Conservation (phyloP, 352 stramenopile genomes). For the Phytophthora sp. region DNA sequence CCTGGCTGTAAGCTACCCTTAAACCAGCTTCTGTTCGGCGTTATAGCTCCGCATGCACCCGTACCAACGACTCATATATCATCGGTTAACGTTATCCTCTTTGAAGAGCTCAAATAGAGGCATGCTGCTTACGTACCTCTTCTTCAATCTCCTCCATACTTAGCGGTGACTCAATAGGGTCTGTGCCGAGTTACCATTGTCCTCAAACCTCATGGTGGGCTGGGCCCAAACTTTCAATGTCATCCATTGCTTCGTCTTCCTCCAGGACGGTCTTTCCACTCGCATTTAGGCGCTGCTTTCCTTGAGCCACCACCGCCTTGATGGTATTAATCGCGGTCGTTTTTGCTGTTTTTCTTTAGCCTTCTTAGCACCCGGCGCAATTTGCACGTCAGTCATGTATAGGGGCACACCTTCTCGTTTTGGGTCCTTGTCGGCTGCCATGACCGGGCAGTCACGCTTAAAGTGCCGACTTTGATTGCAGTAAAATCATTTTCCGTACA, state of each 20-base stretch:
- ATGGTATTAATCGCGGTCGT: conserved; percentile 22
- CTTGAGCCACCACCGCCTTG: conserved; percentile 6
- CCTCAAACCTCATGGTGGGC: conserved; percentile 1
- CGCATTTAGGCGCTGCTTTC: conserved; percentile 1
- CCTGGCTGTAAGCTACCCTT: not conserved
- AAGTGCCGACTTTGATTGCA: too few species aligned
- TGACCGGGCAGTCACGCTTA: too few species aligned
- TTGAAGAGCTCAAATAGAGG: conserved; percentile 4
- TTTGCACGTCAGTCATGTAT: conserved; percentile 13
- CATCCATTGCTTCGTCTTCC: conserved; percentile 1
- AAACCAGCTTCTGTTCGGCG: too few species aligned
- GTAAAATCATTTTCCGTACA: too few species aligned
- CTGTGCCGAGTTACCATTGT: not conserved
- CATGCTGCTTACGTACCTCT: conserved; percentile 14
- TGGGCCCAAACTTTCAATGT: conserved; percentile 1
- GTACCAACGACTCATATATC: too few species aligned
- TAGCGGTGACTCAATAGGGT: not conserved
- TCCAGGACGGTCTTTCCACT: conserved; percentile 7
- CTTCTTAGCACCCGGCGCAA: conserved; percentile 4
- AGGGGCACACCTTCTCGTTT: conserved; percentile 2
- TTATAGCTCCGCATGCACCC: too few species aligned
- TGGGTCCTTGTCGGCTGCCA: conserved; percentile 1
- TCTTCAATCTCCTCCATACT: conserved; percentile 8
- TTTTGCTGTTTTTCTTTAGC: too few species aligned
- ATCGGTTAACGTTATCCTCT: not conserved